Evolutionary conservation across 495 filamentous ascomycete genomes (phyloP).

Genomic region (Aspergillus taichungensis): DNA sequence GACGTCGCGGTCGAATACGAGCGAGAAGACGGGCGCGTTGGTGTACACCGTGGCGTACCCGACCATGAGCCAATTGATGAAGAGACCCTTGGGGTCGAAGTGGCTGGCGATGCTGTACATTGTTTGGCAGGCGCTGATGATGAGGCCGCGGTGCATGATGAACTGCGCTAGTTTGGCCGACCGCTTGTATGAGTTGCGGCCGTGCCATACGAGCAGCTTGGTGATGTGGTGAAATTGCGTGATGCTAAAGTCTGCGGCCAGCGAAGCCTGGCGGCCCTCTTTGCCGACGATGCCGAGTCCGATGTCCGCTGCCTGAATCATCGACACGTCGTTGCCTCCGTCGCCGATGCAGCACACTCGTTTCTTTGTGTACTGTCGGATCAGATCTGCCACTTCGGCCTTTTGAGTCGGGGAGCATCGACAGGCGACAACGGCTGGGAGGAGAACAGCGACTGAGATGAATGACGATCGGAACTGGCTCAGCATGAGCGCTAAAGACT

Average conservation of each 20-base stretch:
- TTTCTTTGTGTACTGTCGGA: slow-evolving; percentile 86
- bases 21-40: slow-evolving; percentile 83
- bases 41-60: slow-evolving; percentile 97
- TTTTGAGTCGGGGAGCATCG: slow-evolving; percentile 97
- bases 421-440: slow-evolving; percentile 92
- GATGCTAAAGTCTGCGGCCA: slow-evolving; percentile 95
- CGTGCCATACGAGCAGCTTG: slow-evolving; percentile 96
- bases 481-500: slow-evolving; percentile 76
- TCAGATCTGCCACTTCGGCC: slow-evolving; percentile 83
- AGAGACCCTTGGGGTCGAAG: slow-evolving; percentile 89
- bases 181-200: slow-evolving; percentile 92
- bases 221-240: slow-evolving; percentile 93
- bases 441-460: slow-evolving; percentile 75
- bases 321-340: slow-evolving; percentile 95
- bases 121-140: slow-evolving; percentile 91
- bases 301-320: slow-evolving; percentile 98
- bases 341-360: slow-evolving; percentile 95
- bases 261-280: slow-evolving; percentile 87
- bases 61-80: slow-evolving; percentile 94
- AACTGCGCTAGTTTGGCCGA: slow-evolving; percentile 95
- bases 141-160: slow-evolving; percentile 93
- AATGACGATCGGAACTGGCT: slow-evolving; percentile 74
- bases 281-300: slow-evolving; percentile 98
- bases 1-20: slow-evolving; percentile 94
- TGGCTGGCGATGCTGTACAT: slow-evolving; percentile 89